Conservation (phyloP, 1,139 yeast species). For the Zygoascus sp. region DNA sequence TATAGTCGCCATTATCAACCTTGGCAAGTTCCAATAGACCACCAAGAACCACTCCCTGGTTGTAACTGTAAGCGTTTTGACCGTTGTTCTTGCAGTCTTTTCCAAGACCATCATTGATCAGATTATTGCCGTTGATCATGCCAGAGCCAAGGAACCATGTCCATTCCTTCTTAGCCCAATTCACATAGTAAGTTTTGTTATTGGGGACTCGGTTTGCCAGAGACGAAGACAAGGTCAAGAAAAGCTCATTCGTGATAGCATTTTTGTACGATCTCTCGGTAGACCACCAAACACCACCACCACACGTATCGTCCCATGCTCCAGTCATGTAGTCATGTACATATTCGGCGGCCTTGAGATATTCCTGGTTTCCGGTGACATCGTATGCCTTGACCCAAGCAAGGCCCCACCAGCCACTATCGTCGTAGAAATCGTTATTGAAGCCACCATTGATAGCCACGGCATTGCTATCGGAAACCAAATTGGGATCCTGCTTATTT, state of each 20-base stretch:
- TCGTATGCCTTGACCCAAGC: constrained; percentile 21
- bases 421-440: constrained; percentile 20
- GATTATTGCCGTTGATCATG: constrained; percentile 15
- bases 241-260: constrained; percentile 22
- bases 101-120: constrained; percentile 20
- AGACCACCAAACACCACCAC: constrained; percentile 23
- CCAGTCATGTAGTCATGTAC: constrained; percentile 18
- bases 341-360: constrained; percentile 15
- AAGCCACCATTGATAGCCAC: constrained; percentile 17
- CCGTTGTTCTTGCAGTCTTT: constrained; percentile 18
- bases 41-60: constrained; percentile 23
- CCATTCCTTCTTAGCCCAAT: constrained; percentile 20
- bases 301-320: constrained; percentile 17
- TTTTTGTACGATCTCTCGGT: constrained; percentile 17
- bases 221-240: constrained; percentile 16
- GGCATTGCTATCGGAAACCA: background rate
- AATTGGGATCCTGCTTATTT: constrained; percentile 3
- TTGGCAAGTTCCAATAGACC: constrained; percentile 18
- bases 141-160: constrained; percentile 17
- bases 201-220: constrained; percentile 16
- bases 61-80: constrained; percentile 20
- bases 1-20: constrained; percentile 10
- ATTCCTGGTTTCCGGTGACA: constrained; percentile 13
- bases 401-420: constrained; percentile 23
- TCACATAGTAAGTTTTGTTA: constrained; percentile 12